These are phyloP conservation scores for Fusarium multiceps DNA, from an alignment of 2,329 filamentous ascomycete species.

Conservation along the genomic window DNA sequence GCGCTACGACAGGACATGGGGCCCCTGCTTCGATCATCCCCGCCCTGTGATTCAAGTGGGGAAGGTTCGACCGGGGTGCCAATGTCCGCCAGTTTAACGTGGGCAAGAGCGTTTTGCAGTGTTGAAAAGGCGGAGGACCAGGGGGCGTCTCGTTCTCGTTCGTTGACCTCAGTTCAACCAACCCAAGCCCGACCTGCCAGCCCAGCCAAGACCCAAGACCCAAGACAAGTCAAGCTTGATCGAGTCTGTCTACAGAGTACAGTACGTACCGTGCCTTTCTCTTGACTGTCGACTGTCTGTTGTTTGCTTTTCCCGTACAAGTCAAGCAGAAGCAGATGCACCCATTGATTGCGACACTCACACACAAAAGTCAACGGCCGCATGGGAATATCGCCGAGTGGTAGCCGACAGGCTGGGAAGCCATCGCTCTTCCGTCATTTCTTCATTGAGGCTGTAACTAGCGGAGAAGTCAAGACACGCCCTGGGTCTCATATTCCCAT, in stretches of 20 bases:
- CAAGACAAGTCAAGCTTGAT: conserved; percentile 1
- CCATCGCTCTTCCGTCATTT: not conserved
- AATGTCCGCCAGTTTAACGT: conserved; percentile 45
- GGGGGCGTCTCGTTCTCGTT: conserved; percentile 3
- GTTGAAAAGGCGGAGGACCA: conserved; percentile 45
- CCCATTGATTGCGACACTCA: conserved; percentile 20
- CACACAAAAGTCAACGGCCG: conserved; percentile 12
- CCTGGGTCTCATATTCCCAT: not conserved
- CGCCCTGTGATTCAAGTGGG: conserved; percentile 30
- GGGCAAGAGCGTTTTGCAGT: conserved; percentile 36
- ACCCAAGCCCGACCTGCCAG: not conserved
- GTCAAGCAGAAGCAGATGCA: not conserved
- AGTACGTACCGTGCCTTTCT: not conserved
- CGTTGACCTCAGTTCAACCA: not conserved
- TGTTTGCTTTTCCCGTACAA: not conserved
- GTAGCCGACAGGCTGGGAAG: conserved; percentile 38
- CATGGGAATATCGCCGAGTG: conserved; percentile 40
- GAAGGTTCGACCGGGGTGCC: conserved; percentile 19
- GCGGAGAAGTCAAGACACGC: conserved; percentile 18
- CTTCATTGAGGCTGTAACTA: conserved; percentile 27
- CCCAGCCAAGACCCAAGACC: not conserved
- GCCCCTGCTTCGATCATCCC: conserved; percentile 32
- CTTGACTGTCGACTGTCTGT: not conserved
- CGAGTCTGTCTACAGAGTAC: not conserved
- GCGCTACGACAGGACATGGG: not conserved